A percentile compares a stretch with the other conserved stretches of the same genome.
These are phyloP conservation scores for Russula vinacea DNA, from an alignment of 768 basidiomycete species.

Conservation along the genomic window DNA sequence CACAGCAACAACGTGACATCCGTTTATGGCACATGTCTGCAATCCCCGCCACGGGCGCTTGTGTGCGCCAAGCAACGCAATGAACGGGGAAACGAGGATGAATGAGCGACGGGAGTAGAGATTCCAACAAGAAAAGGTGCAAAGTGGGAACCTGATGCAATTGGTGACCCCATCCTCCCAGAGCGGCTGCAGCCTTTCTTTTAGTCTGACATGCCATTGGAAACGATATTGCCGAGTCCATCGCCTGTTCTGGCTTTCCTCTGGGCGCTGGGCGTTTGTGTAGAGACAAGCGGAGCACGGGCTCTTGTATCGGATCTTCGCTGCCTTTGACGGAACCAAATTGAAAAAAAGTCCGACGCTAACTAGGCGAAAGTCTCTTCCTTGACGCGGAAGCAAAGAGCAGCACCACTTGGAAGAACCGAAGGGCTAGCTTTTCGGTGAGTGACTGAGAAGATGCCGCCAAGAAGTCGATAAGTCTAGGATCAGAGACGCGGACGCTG, in stretches of 20 bases:
- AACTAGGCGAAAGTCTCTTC: background rate
- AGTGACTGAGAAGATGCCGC: background rate
- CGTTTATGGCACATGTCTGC: constrained; percentile 7
- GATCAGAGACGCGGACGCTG: background rate
- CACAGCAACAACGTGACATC: constrained; percentile 25
- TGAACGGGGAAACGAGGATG: constrained; percentile 1
- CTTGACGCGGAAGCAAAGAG: background rate
- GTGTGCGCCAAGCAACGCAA: background rate
- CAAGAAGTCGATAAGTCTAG: constrained; percentile 1
- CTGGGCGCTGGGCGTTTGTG: background rate
- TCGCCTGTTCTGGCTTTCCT: background rate
- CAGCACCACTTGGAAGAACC: background rate
- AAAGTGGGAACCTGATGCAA: background rate
- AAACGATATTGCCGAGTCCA: background rate
- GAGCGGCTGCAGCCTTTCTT: background rate
- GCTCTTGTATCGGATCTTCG: constrained; percentile 20
- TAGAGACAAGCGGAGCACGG: constrained; percentile 3
- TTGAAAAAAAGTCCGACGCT: constrained; percentile 2
- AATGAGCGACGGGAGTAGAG: constrained; percentile 9
- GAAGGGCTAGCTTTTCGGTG: background rate
- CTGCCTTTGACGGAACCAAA: constrained; percentile 22
- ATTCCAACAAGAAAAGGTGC: background rate
- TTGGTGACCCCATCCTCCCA: background rate
- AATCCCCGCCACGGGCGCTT: constrained; percentile 3
- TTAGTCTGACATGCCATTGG: background rate